Evolutionary conservation across 768 basidiomycete genomes (phyloP).

Genomic region (Lactarius akahatsu): DNA sequence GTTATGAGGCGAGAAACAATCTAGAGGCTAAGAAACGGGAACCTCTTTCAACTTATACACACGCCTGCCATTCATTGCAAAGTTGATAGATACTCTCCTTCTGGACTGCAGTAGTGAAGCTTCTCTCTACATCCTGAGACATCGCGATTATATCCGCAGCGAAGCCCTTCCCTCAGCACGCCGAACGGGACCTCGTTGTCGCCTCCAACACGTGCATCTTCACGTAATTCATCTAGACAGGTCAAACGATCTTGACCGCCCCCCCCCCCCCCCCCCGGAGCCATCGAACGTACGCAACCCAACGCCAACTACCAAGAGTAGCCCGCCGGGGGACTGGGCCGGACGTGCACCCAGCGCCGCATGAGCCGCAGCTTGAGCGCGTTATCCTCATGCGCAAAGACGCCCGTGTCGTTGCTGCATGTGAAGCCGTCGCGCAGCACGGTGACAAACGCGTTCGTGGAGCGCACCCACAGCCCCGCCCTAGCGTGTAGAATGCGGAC

Average conservation of each 20-base stretch:
- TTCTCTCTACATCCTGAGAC: slow-evolving; percentile 34
- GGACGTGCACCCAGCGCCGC: slow-evolving; percentile 54
- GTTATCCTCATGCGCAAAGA: slow-evolving; percentile 61
- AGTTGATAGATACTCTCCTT: slow-evolving; percentile 47
- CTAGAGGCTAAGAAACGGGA: not conserved
- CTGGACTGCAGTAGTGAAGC: slow-evolving; percentile 48
- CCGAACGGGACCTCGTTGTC: slow-evolving; percentile 58
- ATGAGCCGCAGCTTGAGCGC: slow-evolving; percentile 60
- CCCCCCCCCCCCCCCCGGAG: slow-evolving; percentile 47
- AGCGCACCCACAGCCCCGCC: slow-evolving; percentile 40
- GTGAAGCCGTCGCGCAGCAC: slow-evolving; percentile 50
- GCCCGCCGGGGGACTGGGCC: slow-evolving; percentile 56
- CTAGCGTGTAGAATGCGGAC: slow-evolving; percentile 44
- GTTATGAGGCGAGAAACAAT: not conserved
- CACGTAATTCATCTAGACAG: slow-evolving; percentile 33
- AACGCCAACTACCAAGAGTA: slow-evolving; percentile 59
- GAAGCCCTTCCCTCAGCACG: slow-evolving; percentile 49
- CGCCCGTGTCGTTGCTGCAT: slow-evolving; percentile 65
- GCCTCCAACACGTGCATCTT: slow-evolving; percentile 38
- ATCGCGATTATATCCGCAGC: slow-evolving; percentile 51
- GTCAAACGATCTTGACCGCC: slow-evolving; percentile 33
- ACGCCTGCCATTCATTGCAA: slow-evolving; percentile 60
- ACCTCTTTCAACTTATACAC: slow-evolving; percentile 41
- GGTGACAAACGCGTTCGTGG: slow-evolving; percentile 43
- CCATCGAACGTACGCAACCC: slow-evolving; percentile 50